Percentiles rank a stretch among this genome's conserved stretches.
phyloP scores from a whole-genome alignment of 805 yeast species.

The Cyberlindnera maritima region DNA sequence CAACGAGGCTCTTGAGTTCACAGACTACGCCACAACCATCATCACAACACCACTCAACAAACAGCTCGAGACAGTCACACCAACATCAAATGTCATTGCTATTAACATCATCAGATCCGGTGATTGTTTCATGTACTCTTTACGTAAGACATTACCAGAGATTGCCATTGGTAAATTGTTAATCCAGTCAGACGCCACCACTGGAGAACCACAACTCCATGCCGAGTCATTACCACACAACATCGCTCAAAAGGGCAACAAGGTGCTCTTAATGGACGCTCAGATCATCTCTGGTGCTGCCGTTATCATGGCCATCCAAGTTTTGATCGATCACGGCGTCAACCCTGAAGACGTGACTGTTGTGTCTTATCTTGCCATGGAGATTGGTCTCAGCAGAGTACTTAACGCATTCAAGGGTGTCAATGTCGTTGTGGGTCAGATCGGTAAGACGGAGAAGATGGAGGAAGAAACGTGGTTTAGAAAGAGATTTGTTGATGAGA shows the following conservation, averaged over 20 bases:
- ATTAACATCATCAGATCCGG: slow-evolving; percentile 87
- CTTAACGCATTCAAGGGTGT: slow-evolving; percentile 64
- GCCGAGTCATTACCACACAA: slow-evolving; percentile 65
- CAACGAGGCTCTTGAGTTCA: slow-evolving; percentile 61
- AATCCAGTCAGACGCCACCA: slow-evolving; percentile 81
- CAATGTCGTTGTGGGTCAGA: slow-evolving; percentile 63
- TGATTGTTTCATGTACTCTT: slow-evolving; percentile 81
- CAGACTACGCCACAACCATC: slow-evolving; percentile 33
- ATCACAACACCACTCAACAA: slow-evolving; percentile 43
- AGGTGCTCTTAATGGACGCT: slow-evolving; percentile 75
- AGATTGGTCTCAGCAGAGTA: slow-evolving; percentile 71
- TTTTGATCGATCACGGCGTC: slow-evolving; percentile 78
- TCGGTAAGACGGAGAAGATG: slow-evolving; percentile 47
- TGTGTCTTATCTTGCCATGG: slow-evolving; percentile 73
- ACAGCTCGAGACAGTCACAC: slow-evolving; percentile 26
- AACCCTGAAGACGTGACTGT: slow-evolving; percentile 58
- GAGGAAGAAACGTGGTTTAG: slow-evolving; percentile 60
- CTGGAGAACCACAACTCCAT: slow-evolving; percentile 95
- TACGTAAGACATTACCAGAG: slow-evolving; percentile 74
- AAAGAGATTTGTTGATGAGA: slow-evolving; percentile 67
- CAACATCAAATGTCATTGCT: slow-evolving; percentile 55
- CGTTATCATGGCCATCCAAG: slow-evolving; percentile 89
- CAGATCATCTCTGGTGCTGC: slow-evolving; percentile 93
- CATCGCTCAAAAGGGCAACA: slow-evolving; percentile 28
- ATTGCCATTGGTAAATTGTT: slow-evolving; percentile 78